phyloP scores from a whole-genome alignment of 148 eudicot genomes.

The Rhododendron ovatum region DNA sequence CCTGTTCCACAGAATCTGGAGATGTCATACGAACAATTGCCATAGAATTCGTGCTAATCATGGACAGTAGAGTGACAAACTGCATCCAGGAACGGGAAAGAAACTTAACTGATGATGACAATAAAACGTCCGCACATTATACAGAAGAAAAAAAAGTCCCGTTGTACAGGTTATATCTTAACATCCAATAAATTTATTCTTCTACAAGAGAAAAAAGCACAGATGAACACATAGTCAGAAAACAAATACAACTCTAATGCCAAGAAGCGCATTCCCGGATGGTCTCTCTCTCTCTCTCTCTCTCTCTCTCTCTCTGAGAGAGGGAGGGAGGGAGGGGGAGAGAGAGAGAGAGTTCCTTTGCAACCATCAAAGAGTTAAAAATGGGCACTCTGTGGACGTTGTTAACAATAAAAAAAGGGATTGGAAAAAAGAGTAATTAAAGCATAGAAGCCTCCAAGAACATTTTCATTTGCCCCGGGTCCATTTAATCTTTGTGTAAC shows the following conservation, averaged over 20 bases:
- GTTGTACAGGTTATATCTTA: not conserved
- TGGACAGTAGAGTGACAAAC: slow-evolving; percentile 72
- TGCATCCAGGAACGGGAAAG: slow-evolving; percentile 37
- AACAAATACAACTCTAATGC: not conserved
- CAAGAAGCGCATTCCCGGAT: not conserved
- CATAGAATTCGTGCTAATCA: slow-evolving; percentile 78
- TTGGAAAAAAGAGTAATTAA: not conserved
- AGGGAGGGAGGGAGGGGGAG: not conserved
- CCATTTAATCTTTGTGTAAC: not conserved
- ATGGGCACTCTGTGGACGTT: not conserved
- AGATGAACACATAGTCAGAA: not conserved
- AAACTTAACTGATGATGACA: not conserved
- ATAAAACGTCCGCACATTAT: not conserved
- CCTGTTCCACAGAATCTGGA: slow-evolving; percentile 74
- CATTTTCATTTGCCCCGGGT: not conserved
- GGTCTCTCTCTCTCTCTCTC: not conserved
- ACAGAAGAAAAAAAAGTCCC: not conserved
- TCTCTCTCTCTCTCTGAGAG: not conserved
- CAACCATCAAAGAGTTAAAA: not conserved
- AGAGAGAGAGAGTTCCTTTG: not conserved
- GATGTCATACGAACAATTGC: slow-evolving; percentile 72
- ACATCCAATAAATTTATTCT: not conserved
- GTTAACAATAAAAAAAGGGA: not conserved
- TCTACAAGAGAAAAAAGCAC: not conserved
- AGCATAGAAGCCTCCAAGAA: not conserved